These are phyloP conservation scores for Coemansia sp. DNA, from an alignment of 192 early-diverging fungal genomes.

Conservation along the genomic window DNA sequence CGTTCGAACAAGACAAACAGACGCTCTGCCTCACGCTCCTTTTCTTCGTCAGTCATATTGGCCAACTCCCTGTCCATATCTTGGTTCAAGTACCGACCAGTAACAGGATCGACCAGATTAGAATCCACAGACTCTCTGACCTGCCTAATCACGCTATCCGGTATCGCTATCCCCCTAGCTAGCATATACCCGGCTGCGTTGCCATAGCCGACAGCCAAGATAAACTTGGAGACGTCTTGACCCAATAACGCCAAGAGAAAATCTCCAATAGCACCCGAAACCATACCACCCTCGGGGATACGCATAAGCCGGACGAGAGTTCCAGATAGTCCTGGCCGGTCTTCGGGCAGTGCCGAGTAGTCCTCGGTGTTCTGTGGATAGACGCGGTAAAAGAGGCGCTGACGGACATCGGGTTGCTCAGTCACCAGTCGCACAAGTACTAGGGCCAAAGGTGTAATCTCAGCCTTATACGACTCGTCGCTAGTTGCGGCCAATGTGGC, in stretches of 20 bases:
- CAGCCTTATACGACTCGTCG: slow-evolving; percentile 16
- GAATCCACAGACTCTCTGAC: slow-evolving; percentile 15
- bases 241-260: slow-evolving; percentile 42
- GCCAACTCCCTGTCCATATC: slow-evolving; percentile 64
- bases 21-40: slow-evolving; percentile 90
- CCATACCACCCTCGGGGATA: slow-evolving; percentile 39
- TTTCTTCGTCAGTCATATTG: slow-evolving; percentile 96
- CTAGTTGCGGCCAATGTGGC: slow-evolving; percentile 8
- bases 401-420: slow-evolving; percentile 31
- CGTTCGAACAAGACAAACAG: slow-evolving; percentile 95
- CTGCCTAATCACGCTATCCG: slow-evolving; percentile 40
- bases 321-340: slow-evolving; percentile 33
- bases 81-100: slow-evolving; percentile 68
- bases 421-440: slow-evolving; percentile 40
- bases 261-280: slow-evolving; percentile 46
- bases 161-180: slow-evolving; percentile 67
- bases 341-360: slow-evolving; percentile 36
- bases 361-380: slow-evolving; percentile 29
- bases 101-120: slow-evolving; percentile 82
- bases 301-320: slow-evolving; percentile 46
- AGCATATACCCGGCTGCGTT: slow-evolving; percentile 92
- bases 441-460: slow-evolving; percentile 39
- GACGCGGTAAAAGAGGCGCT: slow-evolving; percentile 27
- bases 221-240: slow-evolving; percentile 50
- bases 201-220: slow-evolving; percentile 82